Evolutionary conservation across 768 basidiomycete species (phyloP).

Genomic region (Rhizopogon salebrosus): DNA sequence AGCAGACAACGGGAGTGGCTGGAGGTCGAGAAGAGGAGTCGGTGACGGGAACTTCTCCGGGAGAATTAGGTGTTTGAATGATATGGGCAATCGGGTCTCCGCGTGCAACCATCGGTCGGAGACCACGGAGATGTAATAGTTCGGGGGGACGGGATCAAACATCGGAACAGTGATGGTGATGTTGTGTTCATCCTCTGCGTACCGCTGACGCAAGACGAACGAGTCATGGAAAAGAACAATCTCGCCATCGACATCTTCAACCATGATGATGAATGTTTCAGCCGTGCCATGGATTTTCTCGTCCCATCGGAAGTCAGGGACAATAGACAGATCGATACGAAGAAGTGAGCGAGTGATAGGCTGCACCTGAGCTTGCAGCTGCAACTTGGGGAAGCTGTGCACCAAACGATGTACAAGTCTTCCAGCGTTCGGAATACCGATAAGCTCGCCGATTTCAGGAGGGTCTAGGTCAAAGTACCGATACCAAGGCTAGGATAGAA

Average conservation of each 20-base stretch:
- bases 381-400: constrained; percentile 93
- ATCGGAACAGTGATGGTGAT: constrained; percentile 94
- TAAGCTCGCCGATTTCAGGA: constrained; percentile 91
- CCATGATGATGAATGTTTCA: constrained; percentile 89
- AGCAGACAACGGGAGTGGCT: constrained; percentile 83
- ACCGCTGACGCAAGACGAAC: constrained; percentile 88
- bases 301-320: constrained; percentile 98
- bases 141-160: constrained; percentile 95
- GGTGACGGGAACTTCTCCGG: constrained; percentile 95
- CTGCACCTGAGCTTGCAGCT: constrained; percentile 94
- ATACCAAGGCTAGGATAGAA: constrained; percentile 74
- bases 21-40: constrained; percentile 90
- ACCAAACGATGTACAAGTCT: constrained; percentile 88
- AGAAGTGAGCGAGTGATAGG: constrained; percentile 93
- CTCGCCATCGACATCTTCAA: constrained; percentile 98
- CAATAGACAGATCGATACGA: constrained; percentile 88
- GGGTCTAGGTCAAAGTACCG: constrained; percentile 92
- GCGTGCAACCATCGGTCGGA: constrained; percentile 96
- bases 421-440: constrained; percentile 92
- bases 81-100: constrained; percentile 90
- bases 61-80: constrained; percentile 96
- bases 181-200: constrained; percentile 90
- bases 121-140: constrained; percentile 93
- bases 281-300: constrained; percentile 86
- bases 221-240: constrained; percentile 92